Evolutionary conservation across 805 yeast genomes (phyloP).

Genomic region (Candida khao-thaluensis): DNA sequence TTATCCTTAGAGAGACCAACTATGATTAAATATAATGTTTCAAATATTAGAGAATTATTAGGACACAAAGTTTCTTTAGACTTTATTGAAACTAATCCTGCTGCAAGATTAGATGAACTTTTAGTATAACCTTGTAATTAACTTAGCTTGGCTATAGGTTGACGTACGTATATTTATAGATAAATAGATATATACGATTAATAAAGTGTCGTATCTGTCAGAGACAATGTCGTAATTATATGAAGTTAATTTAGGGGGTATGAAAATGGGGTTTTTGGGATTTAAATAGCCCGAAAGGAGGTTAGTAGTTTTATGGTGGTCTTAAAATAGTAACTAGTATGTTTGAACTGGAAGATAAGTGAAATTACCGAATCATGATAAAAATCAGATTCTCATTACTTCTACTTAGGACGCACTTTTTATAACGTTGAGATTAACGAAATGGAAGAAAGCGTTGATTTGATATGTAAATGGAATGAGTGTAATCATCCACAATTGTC

Average conservation of each 20-base stretch:
- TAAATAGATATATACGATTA: no score
- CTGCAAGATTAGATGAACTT: constrained; percentile 84
- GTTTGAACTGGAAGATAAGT: no score
- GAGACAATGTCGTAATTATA: background rate
- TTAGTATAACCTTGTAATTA: constrained; percentile 24
- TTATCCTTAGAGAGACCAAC: constrained; percentile 97
- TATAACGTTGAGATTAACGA: background rate
- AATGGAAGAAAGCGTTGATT: constrained; percentile 9
- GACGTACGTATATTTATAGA: background rate
- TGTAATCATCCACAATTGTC: constrained; percentile 22
- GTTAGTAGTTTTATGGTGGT: no score
- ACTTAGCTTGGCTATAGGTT: no score
- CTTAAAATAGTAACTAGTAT: no score
- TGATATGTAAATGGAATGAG: constrained; percentile 34
- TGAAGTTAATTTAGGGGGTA: background rate
- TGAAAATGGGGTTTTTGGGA: no score
- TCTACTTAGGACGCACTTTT: no score
- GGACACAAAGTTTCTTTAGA: constrained; percentile 96
- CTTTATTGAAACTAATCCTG: constrained; percentile 93
- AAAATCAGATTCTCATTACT: no score
- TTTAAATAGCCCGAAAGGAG: no score
- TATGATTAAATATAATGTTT: constrained; percentile 95
- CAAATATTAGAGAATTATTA: constrained; percentile 91
- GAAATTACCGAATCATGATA: no score
- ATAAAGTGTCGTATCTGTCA: no score